Evolutionary conservation across 139 green algal genomes (phyloP).

Genomic region (Diplosphaera chodatii): DNA sequence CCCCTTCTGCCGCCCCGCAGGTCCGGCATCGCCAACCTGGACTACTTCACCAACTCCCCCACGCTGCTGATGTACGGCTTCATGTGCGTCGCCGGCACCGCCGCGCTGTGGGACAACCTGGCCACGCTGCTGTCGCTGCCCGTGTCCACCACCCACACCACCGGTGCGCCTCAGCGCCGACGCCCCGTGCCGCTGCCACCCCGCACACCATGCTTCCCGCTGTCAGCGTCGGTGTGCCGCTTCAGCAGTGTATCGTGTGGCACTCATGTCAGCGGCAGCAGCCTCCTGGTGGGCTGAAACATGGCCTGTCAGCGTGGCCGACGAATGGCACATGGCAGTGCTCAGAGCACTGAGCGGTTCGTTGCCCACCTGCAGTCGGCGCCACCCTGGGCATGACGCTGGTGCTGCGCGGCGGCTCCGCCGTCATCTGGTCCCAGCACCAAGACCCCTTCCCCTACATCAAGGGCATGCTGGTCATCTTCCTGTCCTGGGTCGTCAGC

Average conservation of each 20-base stretch:
- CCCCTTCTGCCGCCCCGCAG: too few relatives aligned
- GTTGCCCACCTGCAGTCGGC: conserved; percentile 21
- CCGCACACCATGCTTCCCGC: too few relatives aligned
- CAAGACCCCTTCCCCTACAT: conserved; percentile 32
- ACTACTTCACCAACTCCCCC: neutral
- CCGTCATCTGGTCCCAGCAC: conserved; percentile 23
- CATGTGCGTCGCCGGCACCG: conserved; percentile 8
- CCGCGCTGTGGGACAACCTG: conserved; percentile 11
- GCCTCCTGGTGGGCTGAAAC: too few relatives aligned
- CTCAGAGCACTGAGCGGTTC: too few relatives aligned
- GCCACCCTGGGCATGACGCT: conserved; percentile 24
- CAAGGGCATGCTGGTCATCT: conserved; percentile 31
- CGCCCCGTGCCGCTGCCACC: too few relatives aligned
- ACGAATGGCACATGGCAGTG: too few relatives aligned
- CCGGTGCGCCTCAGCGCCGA: too few relatives aligned
- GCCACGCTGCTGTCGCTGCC: conserved; percentile 28
- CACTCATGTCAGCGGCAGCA: too few relatives aligned
- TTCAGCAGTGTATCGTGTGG: too few relatives aligned
- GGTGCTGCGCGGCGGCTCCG: conserved; percentile 2
- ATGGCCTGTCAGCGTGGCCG: too few relatives aligned
- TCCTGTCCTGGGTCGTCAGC: conserved; percentile 53
- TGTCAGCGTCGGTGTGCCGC: too few relatives aligned
- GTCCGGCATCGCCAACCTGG: neutral
- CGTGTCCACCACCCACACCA: conserved; percentile 39
- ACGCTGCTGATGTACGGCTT: conserved; percentile 17